Evolutionary conservation across 768 basidiomycete genomes (phyloP).

Genomic region (Zangia roseola): DNA sequence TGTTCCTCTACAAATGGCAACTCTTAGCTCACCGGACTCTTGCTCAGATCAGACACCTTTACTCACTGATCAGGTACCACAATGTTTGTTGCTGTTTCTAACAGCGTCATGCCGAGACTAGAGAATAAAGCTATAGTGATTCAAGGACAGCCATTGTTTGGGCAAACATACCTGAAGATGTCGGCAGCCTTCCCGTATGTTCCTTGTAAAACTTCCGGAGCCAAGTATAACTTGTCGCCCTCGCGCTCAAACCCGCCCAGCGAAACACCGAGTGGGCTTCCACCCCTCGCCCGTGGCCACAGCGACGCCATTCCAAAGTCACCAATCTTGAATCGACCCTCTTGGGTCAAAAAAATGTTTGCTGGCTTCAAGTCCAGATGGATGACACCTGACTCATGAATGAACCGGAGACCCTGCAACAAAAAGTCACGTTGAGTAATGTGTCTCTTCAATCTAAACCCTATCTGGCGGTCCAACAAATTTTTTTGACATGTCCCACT

Average conservation of each 20-base stretch:
- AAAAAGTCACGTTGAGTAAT: constrained; percentile 27
- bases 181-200: constrained; percentile 92
- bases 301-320: constrained; percentile 99
- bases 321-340: constrained; percentile 92
- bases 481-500: constrained; percentile 32
- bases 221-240: constrained; percentile 96
- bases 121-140: constrained; percentile 17
- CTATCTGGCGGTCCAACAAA: constrained; percentile 11
- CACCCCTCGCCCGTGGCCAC: constrained; percentile 64
- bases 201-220: constrained; percentile 92
- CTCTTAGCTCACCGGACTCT: constrained; percentile 13
- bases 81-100: constrained; percentile 95
- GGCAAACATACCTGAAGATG: constrained; percentile 81
- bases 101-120: constrained; percentile 93
- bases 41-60: constrained; percentile 1
- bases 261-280: constrained; percentile 35
- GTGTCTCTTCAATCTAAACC: constrained; percentile 23
- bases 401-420: constrained; percentile 77
- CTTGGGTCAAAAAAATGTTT: constrained; percentile 87
- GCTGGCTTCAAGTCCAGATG: constrained; percentile 98
- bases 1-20: constrained; percentile 63
- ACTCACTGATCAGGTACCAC: constrained; percentile 95
- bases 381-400: constrained; percentile 85
- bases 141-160: neutral
- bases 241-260: constrained; percentile 81